Percentiles rank a stretch among this genome's conserved stretches.
phyloP scores from a whole-genome alignment of 495 filamentous ascomycete species.

The Aspergillus mulundensis region DNA sequence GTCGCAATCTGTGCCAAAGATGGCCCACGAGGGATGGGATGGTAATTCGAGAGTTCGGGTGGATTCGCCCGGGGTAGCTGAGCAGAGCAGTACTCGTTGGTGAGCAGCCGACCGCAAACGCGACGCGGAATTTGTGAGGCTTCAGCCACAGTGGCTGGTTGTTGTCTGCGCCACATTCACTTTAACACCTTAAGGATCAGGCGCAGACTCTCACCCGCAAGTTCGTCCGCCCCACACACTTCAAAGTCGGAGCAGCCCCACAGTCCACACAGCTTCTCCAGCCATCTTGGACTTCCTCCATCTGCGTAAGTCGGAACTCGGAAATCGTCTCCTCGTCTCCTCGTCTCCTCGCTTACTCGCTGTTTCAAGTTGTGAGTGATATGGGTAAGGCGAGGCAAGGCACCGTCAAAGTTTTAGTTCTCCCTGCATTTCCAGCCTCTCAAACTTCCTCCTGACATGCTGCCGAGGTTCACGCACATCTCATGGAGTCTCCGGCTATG shows the following conservation, averaged over 20 bases:
- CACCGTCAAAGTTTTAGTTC: not conserved
- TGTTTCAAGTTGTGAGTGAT: not conserved
- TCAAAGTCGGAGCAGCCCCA: no score
- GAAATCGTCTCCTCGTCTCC: not conserved
- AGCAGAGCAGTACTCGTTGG: slow-evolving; percentile 6
- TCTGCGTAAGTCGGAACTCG: no score
- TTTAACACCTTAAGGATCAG: slow-evolving; percentile 21
- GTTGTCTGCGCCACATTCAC: not conserved
- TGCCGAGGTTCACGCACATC: not conserved
- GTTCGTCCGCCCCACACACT: not conserved
- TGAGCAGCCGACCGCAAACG: slow-evolving; percentile 21
- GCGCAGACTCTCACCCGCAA: not conserved
- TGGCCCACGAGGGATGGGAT: slow-evolving; percentile 5
- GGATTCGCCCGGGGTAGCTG: slow-evolving; percentile 5
- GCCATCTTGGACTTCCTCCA: not conserved
- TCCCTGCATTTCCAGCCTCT: slow-evolving; percentile 8
- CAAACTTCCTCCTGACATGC: not conserved
- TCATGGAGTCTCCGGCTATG: not conserved
- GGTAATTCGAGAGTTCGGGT: slow-evolving; percentile 12
- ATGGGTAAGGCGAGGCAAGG: not conserved
- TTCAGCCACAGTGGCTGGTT: slow-evolving; percentile 12
- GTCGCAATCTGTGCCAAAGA: slow-evolving; percentile 9
- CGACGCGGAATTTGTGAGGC: slow-evolving; percentile 40
- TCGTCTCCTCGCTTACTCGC: not conserved
- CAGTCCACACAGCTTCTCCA: no score